These are phyloP conservation scores for Macrolepiota fuliginosa DNA, from an alignment of 768 basidiomycete genomes.

Conservation along the genomic window DNA sequence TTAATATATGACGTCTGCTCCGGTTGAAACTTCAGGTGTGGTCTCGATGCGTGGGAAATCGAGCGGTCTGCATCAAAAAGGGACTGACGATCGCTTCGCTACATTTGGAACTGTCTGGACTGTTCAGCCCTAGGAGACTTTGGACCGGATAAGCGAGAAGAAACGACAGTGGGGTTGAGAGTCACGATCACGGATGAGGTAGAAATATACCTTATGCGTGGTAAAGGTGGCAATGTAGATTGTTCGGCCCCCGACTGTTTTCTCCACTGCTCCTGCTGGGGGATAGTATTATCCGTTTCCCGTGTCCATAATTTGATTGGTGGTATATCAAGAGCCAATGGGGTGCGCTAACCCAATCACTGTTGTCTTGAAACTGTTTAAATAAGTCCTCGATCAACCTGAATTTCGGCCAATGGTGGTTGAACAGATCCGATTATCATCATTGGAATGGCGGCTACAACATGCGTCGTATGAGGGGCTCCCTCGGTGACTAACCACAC, in stretches of 20 bases:
- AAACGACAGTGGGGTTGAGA: slow-evolving; percentile 1
- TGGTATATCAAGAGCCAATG: background rate
- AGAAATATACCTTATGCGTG: background rate
- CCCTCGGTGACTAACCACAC: background rate
- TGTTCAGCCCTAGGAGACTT: background rate
- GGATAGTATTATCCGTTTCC: background rate
- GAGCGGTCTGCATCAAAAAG: background rate
- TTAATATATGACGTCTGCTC: background rate
- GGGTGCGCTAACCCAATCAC: too few species aligned
- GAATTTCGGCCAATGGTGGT: background rate
- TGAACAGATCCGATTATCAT: background rate
- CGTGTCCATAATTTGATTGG: background rate
- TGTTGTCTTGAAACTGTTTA: background rate
- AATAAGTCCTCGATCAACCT: background rate
- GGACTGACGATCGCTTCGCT: background rate
- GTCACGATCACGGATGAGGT: background rate
- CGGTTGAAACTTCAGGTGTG: background rate
- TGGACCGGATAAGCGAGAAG: background rate
- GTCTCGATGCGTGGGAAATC: background rate
- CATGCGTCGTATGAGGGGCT: background rate
- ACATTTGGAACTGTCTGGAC: too few species aligned
- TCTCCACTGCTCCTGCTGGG: too few species aligned
- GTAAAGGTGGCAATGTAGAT: background rate
- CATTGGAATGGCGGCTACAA: background rate
- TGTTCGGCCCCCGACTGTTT: too few species aligned